Base-by-base conservation (phyloP, 176 grass and related monocot genomes). In the Bonia amplexicaulis region DNA sequence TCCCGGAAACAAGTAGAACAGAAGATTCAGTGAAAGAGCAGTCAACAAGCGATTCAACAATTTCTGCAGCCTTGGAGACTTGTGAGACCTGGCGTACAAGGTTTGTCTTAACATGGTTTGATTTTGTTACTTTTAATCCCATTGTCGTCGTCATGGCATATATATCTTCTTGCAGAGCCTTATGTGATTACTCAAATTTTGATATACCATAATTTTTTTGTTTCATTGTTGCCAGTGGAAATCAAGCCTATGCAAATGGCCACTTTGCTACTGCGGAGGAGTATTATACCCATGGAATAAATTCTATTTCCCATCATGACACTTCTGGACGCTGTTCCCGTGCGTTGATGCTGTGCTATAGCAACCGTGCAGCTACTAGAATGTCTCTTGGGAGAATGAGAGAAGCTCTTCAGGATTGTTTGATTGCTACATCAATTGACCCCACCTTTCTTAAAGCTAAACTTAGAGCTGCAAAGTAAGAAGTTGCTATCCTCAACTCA, bases 21-120 rank as follows among this genome's bases (percentile, higher is more conserved):
- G 9, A 47, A 62, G 59, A 89, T n/a, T 48, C 78, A 66, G 65
- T 67, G 37, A 75, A 84, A 57, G 76, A 85, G 59, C 71, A 87
- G 31, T 9, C 57, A 67, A 55, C 40, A 15, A 44, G 29, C 89
- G 79, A 77, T 85, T 75, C 44, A 63, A 86, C 85, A 35, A 66
- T 51, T 84, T 77, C 73, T 76, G 77, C 66, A 15, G 90, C 77
- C 9, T 44, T 90, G 74, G 90, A 92, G 79, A 74, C 71, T 67
- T 96, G 97, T 86, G 88, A 99, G 73, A 90, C 91, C 75, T 99
- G 93, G 97, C 97, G 97, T 71, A 85, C 86, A 44, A 99, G 97
- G 97, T 99, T 71, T 80, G 71, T 82, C 33, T 16, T 3, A 59
- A 86, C 31, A 66, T 71, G 17, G 60, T 47, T 84, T 80, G 45